Percentiles rank a stretch among this genome's conserved stretches.
Conservation (phyloP, 2,329 filamentous ascomycete species). For the Paraphaeosphaeria sporulosa region DNA sequence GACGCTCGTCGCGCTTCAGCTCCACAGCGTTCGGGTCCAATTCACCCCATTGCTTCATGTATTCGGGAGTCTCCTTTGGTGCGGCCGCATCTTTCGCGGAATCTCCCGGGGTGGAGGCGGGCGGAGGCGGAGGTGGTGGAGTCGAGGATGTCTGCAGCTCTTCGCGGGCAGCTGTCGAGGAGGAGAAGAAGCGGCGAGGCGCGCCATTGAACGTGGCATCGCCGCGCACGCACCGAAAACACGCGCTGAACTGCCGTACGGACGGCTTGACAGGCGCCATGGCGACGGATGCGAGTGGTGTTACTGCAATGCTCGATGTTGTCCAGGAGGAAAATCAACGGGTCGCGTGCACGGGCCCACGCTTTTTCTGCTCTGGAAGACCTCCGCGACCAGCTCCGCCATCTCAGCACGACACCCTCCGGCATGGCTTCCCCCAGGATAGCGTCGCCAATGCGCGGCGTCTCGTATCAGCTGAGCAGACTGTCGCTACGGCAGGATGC, state of each 20-base stretch:
- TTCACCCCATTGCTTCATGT: slow-evolving; percentile 45
- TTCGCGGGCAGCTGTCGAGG: slow-evolving; percentile 53
- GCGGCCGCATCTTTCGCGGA: slow-evolving; percentile 21
- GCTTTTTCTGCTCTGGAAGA: slow-evolving; percentile 24
- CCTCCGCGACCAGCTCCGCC: slow-evolving; percentile 41
- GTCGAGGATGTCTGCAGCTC: slow-evolving; percentile 50
- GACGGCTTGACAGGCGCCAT: slow-evolving; percentile 48
- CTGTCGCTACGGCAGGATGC: slow-evolving; percentile 40
- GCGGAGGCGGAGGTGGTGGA: slow-evolving; percentile 30
- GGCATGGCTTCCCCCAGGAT: slow-evolving; percentile 52
- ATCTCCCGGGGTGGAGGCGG: slow-evolving; percentile 21
- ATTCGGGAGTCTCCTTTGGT: slow-evolving; percentile 32
- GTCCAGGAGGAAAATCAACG: slow-evolving; percentile 31
- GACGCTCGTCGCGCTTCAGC: slow-evolving; percentile 65
- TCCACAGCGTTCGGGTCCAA: slow-evolving; percentile 45
- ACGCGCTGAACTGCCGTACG: slow-evolving; percentile 42
- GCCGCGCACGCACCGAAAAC: slow-evolving; percentile 45
- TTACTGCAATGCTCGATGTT: slow-evolving; percentile 18
- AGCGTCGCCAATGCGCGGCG: slow-evolving; percentile 47
- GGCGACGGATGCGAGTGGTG: slow-evolving; percentile 21
- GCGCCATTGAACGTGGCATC: slow-evolving; percentile 36
- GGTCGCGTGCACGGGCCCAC: slow-evolving; percentile 18
- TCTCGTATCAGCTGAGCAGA: slow-evolving; percentile 39
- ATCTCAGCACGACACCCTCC: slow-evolving; percentile 31
- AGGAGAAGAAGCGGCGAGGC: slow-evolving; percentile 56